A percentile compares a stretch with the other conserved stretches of the same genome.
phyloP scores from a whole-genome alignment of 306 rosid species.

The Potentilla sterilis region DNA sequence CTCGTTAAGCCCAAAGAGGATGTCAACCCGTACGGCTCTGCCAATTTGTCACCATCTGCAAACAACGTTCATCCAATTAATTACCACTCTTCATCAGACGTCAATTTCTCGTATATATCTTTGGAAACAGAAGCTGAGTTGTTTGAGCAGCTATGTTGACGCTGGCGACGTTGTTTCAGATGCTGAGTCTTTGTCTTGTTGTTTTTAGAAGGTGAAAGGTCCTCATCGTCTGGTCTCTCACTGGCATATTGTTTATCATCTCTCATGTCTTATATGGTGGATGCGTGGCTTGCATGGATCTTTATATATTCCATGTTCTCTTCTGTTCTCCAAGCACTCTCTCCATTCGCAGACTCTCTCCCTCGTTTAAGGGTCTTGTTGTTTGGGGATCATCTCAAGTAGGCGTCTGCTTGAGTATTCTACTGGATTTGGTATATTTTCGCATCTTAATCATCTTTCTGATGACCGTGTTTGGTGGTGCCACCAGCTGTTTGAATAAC shows the following conservation, averaged over 20 bases:
- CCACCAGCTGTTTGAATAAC: constrained; percentile 5
- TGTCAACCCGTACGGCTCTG: neutral
- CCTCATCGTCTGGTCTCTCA: neutral
- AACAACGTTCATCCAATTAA: neutral
- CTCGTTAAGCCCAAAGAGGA: neutral
- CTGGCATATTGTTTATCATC: neutral
- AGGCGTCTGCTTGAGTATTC: neutral
- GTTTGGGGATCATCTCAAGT: neutral
- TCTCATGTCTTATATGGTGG: constrained; percentile 1
- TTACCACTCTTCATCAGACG: neutral
- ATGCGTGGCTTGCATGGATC: neutral
- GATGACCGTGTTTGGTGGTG: neutral
- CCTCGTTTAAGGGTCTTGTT: neutral
- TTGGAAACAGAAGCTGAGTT: constrained; percentile 1
- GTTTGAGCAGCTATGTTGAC: neutral
- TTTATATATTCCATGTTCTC: neutral
- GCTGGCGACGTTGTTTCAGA: constrained; percentile 21
- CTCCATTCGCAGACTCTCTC: neutral
- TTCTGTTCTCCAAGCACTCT: neutral
- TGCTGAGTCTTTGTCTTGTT: neutral
- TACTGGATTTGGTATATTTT: neutral
- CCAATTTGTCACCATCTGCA: neutral
- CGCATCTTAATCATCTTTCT: neutral
- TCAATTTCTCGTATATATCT: constrained; percentile 1
- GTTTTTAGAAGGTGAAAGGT: neutral